Conservation (phyloP, 2,329 filamentous ascomycete genomes). For the Grosmannia serpens region DNA sequence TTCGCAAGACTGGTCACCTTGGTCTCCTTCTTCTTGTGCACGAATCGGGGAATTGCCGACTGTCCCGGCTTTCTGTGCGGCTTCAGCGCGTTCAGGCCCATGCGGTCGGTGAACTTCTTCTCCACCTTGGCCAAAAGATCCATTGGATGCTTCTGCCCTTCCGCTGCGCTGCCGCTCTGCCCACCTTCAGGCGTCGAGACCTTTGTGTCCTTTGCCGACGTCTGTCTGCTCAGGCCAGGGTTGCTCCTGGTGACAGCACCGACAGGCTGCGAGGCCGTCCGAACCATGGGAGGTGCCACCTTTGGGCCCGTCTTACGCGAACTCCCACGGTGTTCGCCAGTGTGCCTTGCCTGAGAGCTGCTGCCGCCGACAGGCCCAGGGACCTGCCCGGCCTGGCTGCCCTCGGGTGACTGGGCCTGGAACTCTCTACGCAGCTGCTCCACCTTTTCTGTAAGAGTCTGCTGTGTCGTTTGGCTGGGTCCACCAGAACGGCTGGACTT, state of each 20-base stretch:
- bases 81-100: constrained; percentile 57
- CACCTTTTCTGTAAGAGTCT: constrained; percentile 31
- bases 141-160: constrained; percentile 16
- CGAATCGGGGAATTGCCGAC: constrained; percentile 84
- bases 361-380: neutral
- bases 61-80: constrained; percentile 38
- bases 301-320: constrained; percentile 33
- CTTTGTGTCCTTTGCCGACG: constrained; percentile 22
- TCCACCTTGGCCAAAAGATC: constrained; percentile 30
- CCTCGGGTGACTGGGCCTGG: constrained; percentile 22
- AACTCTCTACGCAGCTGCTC: constrained; percentile 42
- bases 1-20: constrained; percentile 89
- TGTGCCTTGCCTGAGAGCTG: constrained; percentile 5
- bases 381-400: constrained; percentile 11
- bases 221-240: constrained; percentile 30
- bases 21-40: constrained; percentile 61
- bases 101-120: constrained; percentile 65
- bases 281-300: constrained; percentile 40
- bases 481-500: neutral
- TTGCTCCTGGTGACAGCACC: constrained; percentile 34
- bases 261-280: constrained; percentile 40
- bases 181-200: constrained; percentile 16
- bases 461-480: constrained; percentile 1
- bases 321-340: constrained; percentile 15
- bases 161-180: constrained; percentile 8